Base-by-base conservation (phyloP, 73 alveolate genomes). In the Stentor coeruleus region DNA sequence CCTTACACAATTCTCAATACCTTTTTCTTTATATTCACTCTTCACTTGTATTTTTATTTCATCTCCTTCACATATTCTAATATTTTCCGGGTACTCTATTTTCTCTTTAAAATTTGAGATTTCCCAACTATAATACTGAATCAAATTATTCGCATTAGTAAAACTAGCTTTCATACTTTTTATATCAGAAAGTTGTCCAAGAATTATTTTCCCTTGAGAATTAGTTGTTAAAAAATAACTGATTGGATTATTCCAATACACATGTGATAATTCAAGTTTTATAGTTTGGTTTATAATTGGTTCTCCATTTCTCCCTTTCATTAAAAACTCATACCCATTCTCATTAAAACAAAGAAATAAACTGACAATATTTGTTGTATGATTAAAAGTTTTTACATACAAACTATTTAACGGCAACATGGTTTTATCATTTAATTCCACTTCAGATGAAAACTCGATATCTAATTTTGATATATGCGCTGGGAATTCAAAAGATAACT, bases 401-500 rank as follows among this genome's bases (percentile, higher is more conserved):
- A 15, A 2, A 49, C 35, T 58, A 77, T 38, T 36, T 11, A 38
- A 40, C 26, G 30, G 28, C 57, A 80, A 59, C 72, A 59, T 59
- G 74, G 77, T 33, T 42, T 59, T 85, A 3, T 89, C 59, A 40
- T 55, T 76, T 82, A 82, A 91, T 40, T 40, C 35, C 28, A 93
- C 89, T 11, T 86, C 95, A 42, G 92, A 85, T 1, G 49, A 57
- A 77, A 95, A 82, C 37, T 58, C 26, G 31, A 92, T 87, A 28
- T 37, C 58, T 75, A 95, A 88, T 1, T 58, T 6, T n/a, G 76
- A 84, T 74, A 95, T 85, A 85, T 91, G 80, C 58, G 96, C 91
- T 28, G 99, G 99, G 59, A 95, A 94, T 83, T 92, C 86, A 66
- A 95, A 91, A 58, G 90, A 96, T 38, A 95, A 26, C n/a, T 20